These are phyloP conservation scores for Zygosaccharomyces bisporus DNA, from an alignment of 805 yeast species.

Conservation along the genomic window DNA sequence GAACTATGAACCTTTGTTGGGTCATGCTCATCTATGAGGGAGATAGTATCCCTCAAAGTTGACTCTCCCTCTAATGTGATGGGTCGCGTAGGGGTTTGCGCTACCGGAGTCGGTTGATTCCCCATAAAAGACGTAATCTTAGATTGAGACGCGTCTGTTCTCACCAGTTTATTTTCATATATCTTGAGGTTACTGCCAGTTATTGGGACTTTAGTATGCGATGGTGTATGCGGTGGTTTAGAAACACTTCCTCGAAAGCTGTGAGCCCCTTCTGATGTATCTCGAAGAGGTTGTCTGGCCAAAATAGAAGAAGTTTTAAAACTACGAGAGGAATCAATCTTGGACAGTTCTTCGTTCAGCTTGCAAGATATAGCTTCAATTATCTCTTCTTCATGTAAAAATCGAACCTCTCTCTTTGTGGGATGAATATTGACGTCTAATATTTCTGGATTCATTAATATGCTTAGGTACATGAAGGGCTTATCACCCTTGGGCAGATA, in stretches of 20 bases:
- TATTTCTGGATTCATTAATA: conserved; percentile 62
- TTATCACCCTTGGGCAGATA: conserved; percentile 74
- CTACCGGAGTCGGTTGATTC: background rate
- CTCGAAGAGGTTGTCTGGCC: conserved; percentile 28
- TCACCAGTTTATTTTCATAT: conserved; percentile 34
- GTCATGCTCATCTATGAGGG: background rate
- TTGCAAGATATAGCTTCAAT: conserved; percentile 52
- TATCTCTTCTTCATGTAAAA: conserved; percentile 82
- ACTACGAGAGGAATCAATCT: conserved; percentile 62
- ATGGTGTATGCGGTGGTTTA: conserved; percentile 7
- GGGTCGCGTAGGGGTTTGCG: background rate
- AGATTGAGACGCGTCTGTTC: conserved; percentile 35
- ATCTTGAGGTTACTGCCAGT: conserved; percentile 21
- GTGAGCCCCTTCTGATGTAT: background rate
- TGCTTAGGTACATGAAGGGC: conserved; percentile 72
- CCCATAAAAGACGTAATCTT: conserved; percentile 30
- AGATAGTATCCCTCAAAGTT: background rate
- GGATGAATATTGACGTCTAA: conserved; percentile 96
- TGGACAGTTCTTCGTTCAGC: conserved; percentile 49
- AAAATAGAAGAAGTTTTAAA: conserved; percentile 62
- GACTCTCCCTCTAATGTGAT: background rate
- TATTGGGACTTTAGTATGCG: conserved; percentile 8
- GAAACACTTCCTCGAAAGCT: conserved; percentile 2
- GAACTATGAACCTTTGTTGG: background rate
- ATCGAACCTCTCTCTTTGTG: conserved; percentile 87